phyloP scores from a whole-genome alignment of 2,329 filamentous ascomycete species.

The Clonostachys rhizophaga region DNA sequence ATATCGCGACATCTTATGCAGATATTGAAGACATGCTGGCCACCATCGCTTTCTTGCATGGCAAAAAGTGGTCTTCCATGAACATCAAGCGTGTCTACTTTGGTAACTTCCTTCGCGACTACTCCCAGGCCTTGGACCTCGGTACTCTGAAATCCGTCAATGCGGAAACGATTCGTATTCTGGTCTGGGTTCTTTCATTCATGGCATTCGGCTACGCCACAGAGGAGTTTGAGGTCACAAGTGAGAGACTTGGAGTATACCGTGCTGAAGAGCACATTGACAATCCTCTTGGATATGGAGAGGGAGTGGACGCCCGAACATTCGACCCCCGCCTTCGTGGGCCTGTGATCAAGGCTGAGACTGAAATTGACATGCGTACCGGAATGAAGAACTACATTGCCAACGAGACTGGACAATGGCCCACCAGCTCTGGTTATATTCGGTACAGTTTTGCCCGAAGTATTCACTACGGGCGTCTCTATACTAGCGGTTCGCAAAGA shows the following conservation, averaged over 20 bases:
- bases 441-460: constrained; percentile 69
- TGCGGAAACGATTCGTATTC: constrained; percentile 70
- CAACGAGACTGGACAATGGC: constrained; percentile 83
- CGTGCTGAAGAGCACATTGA: constrained; percentile 71
- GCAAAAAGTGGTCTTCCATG: constrained; percentile 81
- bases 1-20: constrained; percentile 10
- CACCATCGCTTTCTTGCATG: constrained; percentile 69
- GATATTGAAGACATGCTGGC: constrained; percentile 82
- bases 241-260: constrained; percentile 75
- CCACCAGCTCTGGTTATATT: constrained; percentile 83
- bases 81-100: constrained; percentile 77
- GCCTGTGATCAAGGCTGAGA: constrained; percentile 67
- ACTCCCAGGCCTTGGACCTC: constrained; percentile 79
- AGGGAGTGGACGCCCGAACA: constrained; percentile 78
- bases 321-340: constrained; percentile 78
- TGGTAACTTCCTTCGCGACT: constrained; percentile 83
- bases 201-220: constrained; percentile 83
- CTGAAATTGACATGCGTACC: constrained; percentile 68
- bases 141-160: constrained; percentile 76
- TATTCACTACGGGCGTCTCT: constrained; percentile 74
- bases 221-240: constrained; percentile 78
- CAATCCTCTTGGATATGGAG: constrained; percentile 81
- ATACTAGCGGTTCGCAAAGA: constrained; percentile 59
- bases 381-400: constrained; percentile 99
- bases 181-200: constrained; percentile 80